Evolutionary conservation across 2,329 filamentous ascomycete genomes (phyloP).

Genomic region (Eurotiales sp.): DNA sequence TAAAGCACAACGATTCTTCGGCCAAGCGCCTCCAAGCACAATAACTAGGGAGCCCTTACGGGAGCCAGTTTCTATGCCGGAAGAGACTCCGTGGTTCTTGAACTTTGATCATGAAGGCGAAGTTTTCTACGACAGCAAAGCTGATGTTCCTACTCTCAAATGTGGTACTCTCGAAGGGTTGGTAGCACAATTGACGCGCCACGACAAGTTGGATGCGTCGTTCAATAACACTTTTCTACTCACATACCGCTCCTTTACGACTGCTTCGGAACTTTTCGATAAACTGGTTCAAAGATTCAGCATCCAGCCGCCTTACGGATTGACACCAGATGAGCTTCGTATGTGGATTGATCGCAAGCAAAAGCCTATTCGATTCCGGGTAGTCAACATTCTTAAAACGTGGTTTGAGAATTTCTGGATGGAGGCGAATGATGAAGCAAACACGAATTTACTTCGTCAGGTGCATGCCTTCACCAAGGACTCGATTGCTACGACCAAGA

Average conservation of each 20-base stretch:
- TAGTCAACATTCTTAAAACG: slow-evolving; percentile 95
- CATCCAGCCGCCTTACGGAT: slow-evolving; percentile 82
- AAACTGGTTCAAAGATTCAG: slow-evolving; percentile 87
- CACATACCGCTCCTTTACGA: slow-evolving; percentile 93
- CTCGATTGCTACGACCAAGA: slow-evolving; percentile 88
- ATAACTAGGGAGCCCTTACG: slow-evolving; percentile 35
- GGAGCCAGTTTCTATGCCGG: slow-evolving; percentile 51
- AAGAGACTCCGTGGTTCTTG: slow-evolving; percentile 80
- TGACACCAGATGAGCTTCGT: slow-evolving; percentile 72
- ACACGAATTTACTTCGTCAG: slow-evolving; percentile 78
- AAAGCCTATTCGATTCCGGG: slow-evolving; percentile 89
- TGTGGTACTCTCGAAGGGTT: slow-evolving; percentile 85
- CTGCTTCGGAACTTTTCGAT: slow-evolving; percentile 85
- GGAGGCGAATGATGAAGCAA: slow-evolving; percentile 85
- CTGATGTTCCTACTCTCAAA: slow-evolving; percentile 70
- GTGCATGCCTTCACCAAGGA: slow-evolving; percentile 90
- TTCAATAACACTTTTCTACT: slow-evolving; percentile 98
- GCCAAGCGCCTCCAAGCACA: slow-evolving; percentile 41
- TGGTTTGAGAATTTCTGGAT: slow-evolving; percentile 99
- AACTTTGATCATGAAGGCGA: slow-evolving; percentile 84
- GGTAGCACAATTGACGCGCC: slow-evolving; percentile 90
- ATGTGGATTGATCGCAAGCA: slow-evolving; percentile 92
- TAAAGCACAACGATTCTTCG: slow-evolving; percentile 47
- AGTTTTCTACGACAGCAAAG: slow-evolving; percentile 82
- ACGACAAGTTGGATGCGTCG: slow-evolving; percentile 89